These are phyloP conservation scores for Solanum paucissectum DNA, from an alignment of 257 asterid genomes.

Conservation along the genomic window DNA sequence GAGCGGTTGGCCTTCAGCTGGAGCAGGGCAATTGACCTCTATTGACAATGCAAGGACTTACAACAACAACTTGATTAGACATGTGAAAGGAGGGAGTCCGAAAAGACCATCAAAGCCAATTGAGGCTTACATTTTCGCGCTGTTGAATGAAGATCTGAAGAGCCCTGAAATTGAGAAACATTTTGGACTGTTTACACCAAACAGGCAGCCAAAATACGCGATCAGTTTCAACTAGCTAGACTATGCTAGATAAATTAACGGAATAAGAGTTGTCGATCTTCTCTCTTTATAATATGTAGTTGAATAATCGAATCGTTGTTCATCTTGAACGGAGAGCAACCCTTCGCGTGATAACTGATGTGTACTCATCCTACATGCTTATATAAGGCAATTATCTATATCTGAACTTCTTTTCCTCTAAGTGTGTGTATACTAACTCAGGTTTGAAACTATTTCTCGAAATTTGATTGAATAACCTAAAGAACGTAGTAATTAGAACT, in stretches of 20 bases:
- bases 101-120: slow-evolving; percentile 16
- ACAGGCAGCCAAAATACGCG: slow-evolving; percentile 12
- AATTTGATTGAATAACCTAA: not conserved
- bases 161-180: slow-evolving; percentile 16
- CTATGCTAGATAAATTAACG: not conserved
- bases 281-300: not conserved
- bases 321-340: not conserved
- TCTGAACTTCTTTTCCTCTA: not conserved
- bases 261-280: not conserved
- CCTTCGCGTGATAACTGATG: not conserved
- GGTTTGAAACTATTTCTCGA: not conserved
- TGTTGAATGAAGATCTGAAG: slow-evolving; percentile 26
- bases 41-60: slow-evolving; percentile 17
- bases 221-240: slow-evolving; percentile 2
- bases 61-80: slow-evolving; percentile 13
- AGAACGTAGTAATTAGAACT: not conserved
- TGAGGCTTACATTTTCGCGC: slow-evolving; percentile 22
- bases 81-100: slow-evolving; percentile 14
- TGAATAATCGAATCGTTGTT: not conserved
- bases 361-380: not conserved
- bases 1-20: slow-evolving; percentile 34
- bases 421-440: not conserved
- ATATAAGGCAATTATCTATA: not conserved
- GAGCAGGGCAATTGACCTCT: slow-evolving; percentile 11
- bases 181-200: slow-evolving; percentile 13